A percentile compares a stretch with the other conserved stretches of the same genome.
Conservation (phyloP, 345 rosid species). For the Geranium brycei region DNA sequence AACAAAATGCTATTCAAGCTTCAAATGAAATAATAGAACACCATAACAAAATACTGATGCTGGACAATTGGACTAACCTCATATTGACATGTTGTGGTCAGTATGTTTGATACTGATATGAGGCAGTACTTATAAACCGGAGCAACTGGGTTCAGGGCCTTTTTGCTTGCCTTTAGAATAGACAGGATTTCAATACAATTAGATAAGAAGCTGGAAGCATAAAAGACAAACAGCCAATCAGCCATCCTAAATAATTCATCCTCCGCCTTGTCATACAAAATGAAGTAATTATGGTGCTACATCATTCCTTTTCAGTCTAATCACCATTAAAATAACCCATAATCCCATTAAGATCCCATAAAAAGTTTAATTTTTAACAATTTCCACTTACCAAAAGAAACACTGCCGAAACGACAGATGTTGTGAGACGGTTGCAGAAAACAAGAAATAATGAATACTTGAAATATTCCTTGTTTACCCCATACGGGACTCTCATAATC, state of each 20-base stretch:
- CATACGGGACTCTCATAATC: slow-evolving; percentile 88
- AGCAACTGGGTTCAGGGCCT: slow-evolving; percentile 80
- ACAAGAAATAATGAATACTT: slow-evolving; percentile 79
- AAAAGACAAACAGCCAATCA: not conserved
- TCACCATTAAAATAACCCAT: not conserved
- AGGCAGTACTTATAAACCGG: slow-evolving; percentile 77
- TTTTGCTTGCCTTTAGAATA: slow-evolving; percentile 55
- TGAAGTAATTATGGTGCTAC: not conserved
- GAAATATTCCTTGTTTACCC: slow-evolving; percentile 58
- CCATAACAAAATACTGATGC: not conserved
- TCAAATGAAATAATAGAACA: not conserved
- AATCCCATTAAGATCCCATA: not conserved
- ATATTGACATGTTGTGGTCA: slow-evolving; percentile 92
- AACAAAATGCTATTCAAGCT: not conserved
- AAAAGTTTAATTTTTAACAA: no score
- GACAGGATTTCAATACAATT: not conserved
- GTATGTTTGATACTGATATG: slow-evolving; percentile 60
- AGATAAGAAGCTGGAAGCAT: not conserved
- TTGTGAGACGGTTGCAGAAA: slow-evolving; percentile 81
- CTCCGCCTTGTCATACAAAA: not conserved
- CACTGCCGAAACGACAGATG: slow-evolving; percentile 79
- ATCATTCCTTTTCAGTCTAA: not conserved
- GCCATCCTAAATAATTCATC: not conserved
- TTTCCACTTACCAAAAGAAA: slow-evolving; percentile 44
- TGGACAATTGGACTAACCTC: slow-evolving; percentile 35